phyloP scores from a whole-genome alignment of 1,284 basidiomycete species.

The Volvariella surrecta region DNA sequence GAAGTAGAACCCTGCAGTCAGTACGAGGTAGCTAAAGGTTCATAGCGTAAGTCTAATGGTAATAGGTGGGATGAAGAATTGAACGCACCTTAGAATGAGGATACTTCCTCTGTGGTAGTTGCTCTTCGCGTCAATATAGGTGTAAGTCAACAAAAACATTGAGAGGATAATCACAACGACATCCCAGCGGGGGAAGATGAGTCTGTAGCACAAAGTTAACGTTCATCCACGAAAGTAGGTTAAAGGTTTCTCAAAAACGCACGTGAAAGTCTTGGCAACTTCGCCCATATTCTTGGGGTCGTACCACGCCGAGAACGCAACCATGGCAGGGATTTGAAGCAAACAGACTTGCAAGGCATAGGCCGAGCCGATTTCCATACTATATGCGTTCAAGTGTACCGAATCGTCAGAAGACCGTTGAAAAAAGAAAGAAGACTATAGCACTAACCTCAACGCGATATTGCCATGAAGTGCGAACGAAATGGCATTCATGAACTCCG shows the following conservation, averaged over 20 bases:
- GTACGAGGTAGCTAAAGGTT: constrained; percentile 61
- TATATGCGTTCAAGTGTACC: constrained; percentile 31
- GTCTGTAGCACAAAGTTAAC: constrained; percentile 33
- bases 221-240: not conserved
- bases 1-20: constrained; percentile 75
- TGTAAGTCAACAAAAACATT: constrained; percentile 97
- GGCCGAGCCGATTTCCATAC: constrained; percentile 99
- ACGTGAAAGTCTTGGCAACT: constrained; percentile 86
- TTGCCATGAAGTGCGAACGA: constrained; percentile 98
- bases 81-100: constrained; percentile 73
- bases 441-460: constrained; percentile 85
- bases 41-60: no score
- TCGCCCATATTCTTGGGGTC: constrained; percentile 77
- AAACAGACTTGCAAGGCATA: constrained; percentile 98
- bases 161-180: constrained; percentile 91
- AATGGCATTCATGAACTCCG: constrained; percentile 99
- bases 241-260: constrained; percentile 17
- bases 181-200: constrained; percentile 99
- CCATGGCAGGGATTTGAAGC: constrained; percentile 98
- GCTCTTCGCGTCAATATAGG: constrained; percentile 95
- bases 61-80: constrained; percentile 3
- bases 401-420: no score
- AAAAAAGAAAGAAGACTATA: constrained; percentile 4
- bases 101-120: constrained; percentile 97
- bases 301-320: constrained; percentile 95